phyloP scores from a whole-genome alignment of 441 rosid species.

The Manihot esculenta region DNA sequence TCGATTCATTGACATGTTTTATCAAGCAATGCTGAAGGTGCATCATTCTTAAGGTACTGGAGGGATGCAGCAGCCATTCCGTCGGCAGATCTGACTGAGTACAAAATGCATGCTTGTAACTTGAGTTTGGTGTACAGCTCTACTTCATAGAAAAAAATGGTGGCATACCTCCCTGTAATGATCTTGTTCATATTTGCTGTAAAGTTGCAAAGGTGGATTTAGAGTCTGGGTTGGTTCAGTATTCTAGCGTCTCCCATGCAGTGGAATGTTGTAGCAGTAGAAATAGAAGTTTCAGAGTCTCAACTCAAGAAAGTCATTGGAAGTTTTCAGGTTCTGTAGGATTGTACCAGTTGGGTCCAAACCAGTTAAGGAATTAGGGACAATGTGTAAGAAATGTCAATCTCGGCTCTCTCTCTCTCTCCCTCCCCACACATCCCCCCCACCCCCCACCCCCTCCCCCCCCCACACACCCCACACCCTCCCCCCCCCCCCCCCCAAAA shows the following conservation, averaged over 20 bases:
- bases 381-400: constrained; percentile 11
- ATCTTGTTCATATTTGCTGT: constrained; percentile 15
- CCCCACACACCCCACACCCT: no score
- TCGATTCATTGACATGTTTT: constrained; percentile 58
- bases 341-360: background rate
- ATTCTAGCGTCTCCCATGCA: background rate
- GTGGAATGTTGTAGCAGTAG: constrained; percentile 7
- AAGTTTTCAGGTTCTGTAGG: background rate
- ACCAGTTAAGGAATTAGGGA: background rate
- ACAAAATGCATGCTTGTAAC: constrained; percentile 17
- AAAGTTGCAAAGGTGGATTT: constrained; percentile 7
- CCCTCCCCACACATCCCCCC: no score
- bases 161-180: constrained; percentile 2
- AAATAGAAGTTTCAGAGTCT: background rate
- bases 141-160: constrained; percentile 20
- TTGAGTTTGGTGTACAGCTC: constrained; percentile 34
- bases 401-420: constrained; percentile 24
- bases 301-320: background rate
- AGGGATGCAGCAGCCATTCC: constrained; percentile 9
- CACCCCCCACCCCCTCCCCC: no score
- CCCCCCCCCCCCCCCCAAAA: no score
- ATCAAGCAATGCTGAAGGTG: constrained; percentile 49
- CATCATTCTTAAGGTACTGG: constrained; percentile 39
- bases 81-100: constrained; percentile 20
- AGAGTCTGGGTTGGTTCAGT: background rate